These are phyloP conservation scores for Zostera marina DNA, from an alignment of 116 monocot species.

Conservation along the genomic window DNA sequence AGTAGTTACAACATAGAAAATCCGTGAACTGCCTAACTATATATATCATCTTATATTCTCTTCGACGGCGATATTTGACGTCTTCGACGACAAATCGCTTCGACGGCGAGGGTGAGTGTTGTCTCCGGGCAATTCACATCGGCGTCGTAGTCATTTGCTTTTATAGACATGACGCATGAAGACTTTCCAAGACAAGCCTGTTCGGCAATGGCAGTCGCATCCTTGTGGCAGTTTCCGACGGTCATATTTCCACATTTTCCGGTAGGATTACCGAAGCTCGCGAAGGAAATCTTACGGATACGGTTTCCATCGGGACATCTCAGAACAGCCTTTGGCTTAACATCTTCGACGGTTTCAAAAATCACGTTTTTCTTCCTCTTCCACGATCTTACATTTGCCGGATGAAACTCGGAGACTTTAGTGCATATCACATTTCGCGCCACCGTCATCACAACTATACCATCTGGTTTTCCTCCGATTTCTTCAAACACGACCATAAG, in stretches of 20 bases:
- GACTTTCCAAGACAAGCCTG: conserved; percentile 10
- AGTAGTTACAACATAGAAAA: no score
- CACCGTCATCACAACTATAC: conserved; percentile 18
- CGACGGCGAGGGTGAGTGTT: conserved; percentile 15
- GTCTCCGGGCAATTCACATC: conserved; percentile 10
- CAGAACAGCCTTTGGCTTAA: conserved; percentile 35
- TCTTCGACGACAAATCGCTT: no score
- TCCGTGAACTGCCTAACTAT: no score
- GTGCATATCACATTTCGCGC: conserved; percentile 73
- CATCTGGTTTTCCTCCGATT: conserved; percentile 1
- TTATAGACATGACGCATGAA: conserved; percentile 9
- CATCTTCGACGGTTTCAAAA: conserved; percentile 15
- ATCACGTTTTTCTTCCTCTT: conserved; percentile 25
- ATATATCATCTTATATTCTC: neutral
- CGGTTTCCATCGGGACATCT: conserved; percentile 33
- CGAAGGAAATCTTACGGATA: conserved; percentile 41
- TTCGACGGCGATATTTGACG: conserved; percentile 10
- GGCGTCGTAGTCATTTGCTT: conserved; percentile 5
- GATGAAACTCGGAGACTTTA: conserved; percentile 38
- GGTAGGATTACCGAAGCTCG: conserved; percentile 69
- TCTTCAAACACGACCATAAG: neutral
- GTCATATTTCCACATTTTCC: conserved; percentile 59
- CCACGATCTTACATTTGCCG: conserved; percentile 31
- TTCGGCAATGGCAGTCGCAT: neutral
- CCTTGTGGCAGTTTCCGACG: conserved; percentile 5